Conservation (phyloP, 345 rosid genomes). For the Hypericum androsaemum region DNA sequence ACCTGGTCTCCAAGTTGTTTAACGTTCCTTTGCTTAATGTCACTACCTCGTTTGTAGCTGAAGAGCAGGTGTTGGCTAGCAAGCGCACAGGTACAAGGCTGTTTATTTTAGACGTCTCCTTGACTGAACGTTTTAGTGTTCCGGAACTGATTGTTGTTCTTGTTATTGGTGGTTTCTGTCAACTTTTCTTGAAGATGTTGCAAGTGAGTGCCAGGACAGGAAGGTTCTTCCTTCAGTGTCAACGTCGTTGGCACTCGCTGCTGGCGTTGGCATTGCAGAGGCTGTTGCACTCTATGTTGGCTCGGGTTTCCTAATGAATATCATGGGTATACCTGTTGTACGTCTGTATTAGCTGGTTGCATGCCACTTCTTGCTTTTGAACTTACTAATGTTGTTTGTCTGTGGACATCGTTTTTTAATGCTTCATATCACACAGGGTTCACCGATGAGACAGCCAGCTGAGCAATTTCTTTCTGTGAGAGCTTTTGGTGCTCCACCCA, state of each 20-base stretch:
- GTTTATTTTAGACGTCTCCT: not conserved
- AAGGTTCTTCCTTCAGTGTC: constrained; percentile 62
- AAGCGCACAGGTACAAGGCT: constrained; percentile 7
- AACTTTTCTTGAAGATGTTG: constrained; percentile 21
- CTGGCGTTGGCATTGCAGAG: constrained; percentile 75
- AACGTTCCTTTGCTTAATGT: constrained; percentile 83
- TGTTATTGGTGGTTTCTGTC: not conserved
- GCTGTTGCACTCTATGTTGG: constrained; percentile 62
- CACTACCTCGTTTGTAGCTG: constrained; percentile 90
- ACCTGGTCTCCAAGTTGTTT: constrained; percentile 75
- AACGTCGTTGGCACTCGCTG: constrained; percentile 71
- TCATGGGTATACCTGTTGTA: constrained; percentile 95
- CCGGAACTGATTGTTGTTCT: not conserved
- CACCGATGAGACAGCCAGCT: constrained; percentile 79
- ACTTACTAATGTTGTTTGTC: not conserved
- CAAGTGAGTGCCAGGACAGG: constrained; percentile 30
- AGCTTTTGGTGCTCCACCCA: constrained; percentile 91
- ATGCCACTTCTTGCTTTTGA: not conserved
- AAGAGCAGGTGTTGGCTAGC: constrained; percentile 50
- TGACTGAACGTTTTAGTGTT: not conserved
- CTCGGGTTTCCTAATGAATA: constrained; percentile 65
- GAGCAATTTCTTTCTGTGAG: constrained; percentile 66
- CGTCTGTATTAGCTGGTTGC: constrained; percentile 28
- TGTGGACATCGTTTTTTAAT: not conserved
- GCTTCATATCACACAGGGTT: constrained; percentile 45